Base-by-base conservation (phyloP, 352 stramenopile species). In the Phytophthora uliginosa region DNA sequence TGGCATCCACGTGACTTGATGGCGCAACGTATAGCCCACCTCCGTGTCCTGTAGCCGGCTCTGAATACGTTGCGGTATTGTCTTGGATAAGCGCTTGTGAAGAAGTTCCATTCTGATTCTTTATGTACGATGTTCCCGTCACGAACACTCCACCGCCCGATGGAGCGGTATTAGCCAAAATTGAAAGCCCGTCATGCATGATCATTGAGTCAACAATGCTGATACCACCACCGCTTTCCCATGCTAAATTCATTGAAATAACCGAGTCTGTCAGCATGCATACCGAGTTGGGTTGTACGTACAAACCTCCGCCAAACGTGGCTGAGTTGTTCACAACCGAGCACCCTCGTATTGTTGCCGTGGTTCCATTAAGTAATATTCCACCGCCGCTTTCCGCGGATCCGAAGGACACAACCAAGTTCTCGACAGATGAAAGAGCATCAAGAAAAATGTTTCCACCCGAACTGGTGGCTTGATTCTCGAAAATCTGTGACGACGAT, bases 71-170 rank as follows among this genome's bases (percentile, higher is more conserved):
- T 3, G 74, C 67, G 18, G 45, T 61, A 51, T 79, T 79, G 6
- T 18, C 10, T 64, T 58, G 55, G 52, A 79, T 42, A 20, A 61
- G 12, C 10, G 53, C 63, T 54, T 74, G 54, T 2, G 45, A 15
- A 7, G 59, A 79, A 12, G 9, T 68, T 7, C 31, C 20, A 4
- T 12, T 52, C 15, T 61, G 36, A 36, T 60, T 63, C 47, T 64
- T 4, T 4, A 78, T 61, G n/a, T 3, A 4, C 5, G 59, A 61
- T 36, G 34, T 9, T 4, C 67, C 76, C 2, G 28, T 57, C 2
- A 28, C 63, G 42, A 63, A 85, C 10, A 85, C 52, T 12, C 79
- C 79, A 9, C 54, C 79, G 10, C 79, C 79, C 12, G 28, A 59
- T 3, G 65, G 62, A 34, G 79, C 77, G 7, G 40, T 40, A 26